Base-by-base conservation (phyloP, 495 filamentous ascomycete genomes). In the Neurospora cerealis region DNA sequence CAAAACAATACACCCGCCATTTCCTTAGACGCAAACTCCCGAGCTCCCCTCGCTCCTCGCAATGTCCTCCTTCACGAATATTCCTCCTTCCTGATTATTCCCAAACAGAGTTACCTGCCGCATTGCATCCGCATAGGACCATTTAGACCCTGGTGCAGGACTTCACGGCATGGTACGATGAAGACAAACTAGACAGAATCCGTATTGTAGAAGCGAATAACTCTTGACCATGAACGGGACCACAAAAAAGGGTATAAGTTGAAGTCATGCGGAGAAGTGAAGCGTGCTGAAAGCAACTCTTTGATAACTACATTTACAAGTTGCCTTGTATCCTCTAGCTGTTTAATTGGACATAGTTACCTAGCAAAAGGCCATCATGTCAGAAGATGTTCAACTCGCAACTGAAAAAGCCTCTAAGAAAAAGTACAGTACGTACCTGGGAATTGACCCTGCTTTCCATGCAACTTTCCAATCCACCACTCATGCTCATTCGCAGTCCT, bases 401-500 rank as follows among this genome's bases (percentile, higher is more conserved):
- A 54, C 19, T 38, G 1, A 7, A 8, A 44, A 70, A 4, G 8
- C 70, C 69, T 69, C 66, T 78, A 69, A 70, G 11, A 70, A 37
- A 70, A 34, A 75, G 42, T 19, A 19, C n/a, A 44, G 4, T 10
- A 87, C 89, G 83, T 88, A 95, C 96, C 96, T 76, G 96, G 96
- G 81, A 99, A 98, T 82, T 98, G 96, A 46, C 96, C 96, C 77
- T 92, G 85, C 81, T 89, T 89, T 28, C 92, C 94, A 74, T 89
- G 84, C 72, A 96, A 74, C 79, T 87, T 90, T 7, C 96, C 96
- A 3, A 86, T 90, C 96, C 96, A 99, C 96, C 96, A 99, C 82
- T 98, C 96, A 77, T 99, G 97, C 70, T 92, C 92, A 75, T 96
- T 97, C 19, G 85, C 85, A 15, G 94, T 97, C 66, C 93, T 86